A percentile compares a stretch with the other conserved stretches of the same genome.
Evolutionary conservation across 2,329 filamentous ascomycete species (phyloP).

Genomic region (Parastagonospora nodorum): DNA sequence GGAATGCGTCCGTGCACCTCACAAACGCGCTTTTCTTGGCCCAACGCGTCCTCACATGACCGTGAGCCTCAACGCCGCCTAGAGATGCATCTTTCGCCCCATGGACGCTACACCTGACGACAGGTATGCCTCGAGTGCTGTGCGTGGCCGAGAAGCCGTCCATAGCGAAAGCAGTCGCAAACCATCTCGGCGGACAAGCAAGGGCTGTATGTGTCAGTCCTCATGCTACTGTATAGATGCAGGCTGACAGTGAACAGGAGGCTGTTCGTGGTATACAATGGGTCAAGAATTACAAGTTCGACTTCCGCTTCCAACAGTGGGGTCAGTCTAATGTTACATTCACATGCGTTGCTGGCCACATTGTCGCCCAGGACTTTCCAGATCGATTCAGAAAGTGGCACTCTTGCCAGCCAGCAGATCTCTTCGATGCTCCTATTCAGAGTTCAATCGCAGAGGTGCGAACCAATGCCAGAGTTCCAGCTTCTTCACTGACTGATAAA

Average conservation of each 20-base stretch:
- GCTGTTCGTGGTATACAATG: slow-evolving; percentile 71
- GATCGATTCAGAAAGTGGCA: slow-evolving; percentile 77
- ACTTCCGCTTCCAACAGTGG: slow-evolving; percentile 86
- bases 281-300: slow-evolving; percentile 93
- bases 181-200: slow-evolving; percentile 82
- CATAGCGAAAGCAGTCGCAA: slow-evolving; percentile 91
- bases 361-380: slow-evolving; percentile 80
- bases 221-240: background rate
- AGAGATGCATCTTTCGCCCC: background rate
- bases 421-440: slow-evolving; percentile 81
- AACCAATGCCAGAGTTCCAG: background rate
- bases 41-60: slow-evolving; percentile 46
- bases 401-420: slow-evolving; percentile 73
- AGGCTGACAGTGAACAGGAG: slow-evolving; percentile 55
- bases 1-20: slow-evolving; percentile 15
- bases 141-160: slow-evolving; percentile 90
- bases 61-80: background rate
- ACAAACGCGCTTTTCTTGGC: slow-evolving; percentile 23
- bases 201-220: slow-evolving; percentile 61
- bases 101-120: slow-evolving; percentile 5
- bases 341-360: slow-evolving; percentile 90
- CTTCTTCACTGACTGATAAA: slow-evolving; percentile 12
- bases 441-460: slow-evolving; percentile 69
- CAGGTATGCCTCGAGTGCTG: slow-evolving; percentile 61
- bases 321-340: slow-evolving; percentile 85